Evolutionary conservation across 352 stramenopile genomes (phyloP).

Genomic region (Pythium rishiriense): DNA sequence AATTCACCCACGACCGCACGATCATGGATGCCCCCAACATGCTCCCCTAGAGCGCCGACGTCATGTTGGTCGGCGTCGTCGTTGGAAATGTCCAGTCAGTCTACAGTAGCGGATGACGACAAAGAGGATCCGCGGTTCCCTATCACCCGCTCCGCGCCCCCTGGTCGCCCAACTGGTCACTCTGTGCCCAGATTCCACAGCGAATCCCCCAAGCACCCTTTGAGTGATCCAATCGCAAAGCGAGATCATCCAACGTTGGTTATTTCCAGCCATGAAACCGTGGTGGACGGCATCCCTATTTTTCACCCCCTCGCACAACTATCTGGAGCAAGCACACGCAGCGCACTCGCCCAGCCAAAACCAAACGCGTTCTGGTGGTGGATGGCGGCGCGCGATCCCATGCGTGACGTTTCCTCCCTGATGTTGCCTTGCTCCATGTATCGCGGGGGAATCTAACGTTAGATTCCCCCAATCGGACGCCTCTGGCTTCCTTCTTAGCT

Average conservation of each 20-base stretch:
- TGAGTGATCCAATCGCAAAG: constrained; percentile 15
- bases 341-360: neutral
- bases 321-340: neutral
- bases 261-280: constrained; percentile 12
- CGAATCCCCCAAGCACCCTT: constrained; percentile 19
- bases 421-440: neutral
- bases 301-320: neutral
- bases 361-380: neutral
- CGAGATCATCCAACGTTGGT: constrained; percentile 18
- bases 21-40: neutral
- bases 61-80: neutral
- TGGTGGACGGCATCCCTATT: constrained; percentile 1
- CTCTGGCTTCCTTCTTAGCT: constrained; percentile 12
- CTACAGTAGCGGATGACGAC: neutral
- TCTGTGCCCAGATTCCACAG: neutral
- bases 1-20: constrained; percentile 15
- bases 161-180: neutral
- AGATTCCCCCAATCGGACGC: constrained; percentile 25
- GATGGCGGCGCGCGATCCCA: neutral
- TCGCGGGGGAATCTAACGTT: constrained; percentile 28
- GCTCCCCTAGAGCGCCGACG: constrained; percentile 3
- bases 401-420: neutral
- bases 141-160: no score
- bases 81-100: neutral
- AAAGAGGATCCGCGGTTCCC: neutral